Conservation (phyloP, 768 basidiomycete genomes). For the Termitomyces sp. region DNA sequence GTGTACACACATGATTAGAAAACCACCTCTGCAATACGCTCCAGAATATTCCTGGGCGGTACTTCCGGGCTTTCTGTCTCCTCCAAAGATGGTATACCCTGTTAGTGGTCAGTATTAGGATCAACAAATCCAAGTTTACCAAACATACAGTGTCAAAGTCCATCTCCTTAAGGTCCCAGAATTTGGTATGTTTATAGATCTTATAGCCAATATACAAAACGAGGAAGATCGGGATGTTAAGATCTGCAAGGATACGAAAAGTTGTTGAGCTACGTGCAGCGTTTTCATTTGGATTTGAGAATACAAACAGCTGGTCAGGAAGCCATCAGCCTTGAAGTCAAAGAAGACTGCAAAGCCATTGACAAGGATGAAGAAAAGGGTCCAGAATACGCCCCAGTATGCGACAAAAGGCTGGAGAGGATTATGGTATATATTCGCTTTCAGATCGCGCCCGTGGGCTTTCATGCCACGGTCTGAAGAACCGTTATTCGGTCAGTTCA, state of each 20-base stretch:
- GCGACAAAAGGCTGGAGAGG: slow-evolving; percentile 63
- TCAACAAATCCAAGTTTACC: background rate
- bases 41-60: slow-evolving; percentile 45
- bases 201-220: slow-evolving; percentile 44
- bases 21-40: slow-evolving; percentile 45
- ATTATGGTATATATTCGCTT: slow-evolving; percentile 59
- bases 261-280: background rate
- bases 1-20: slow-evolving; percentile 44
- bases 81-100: slow-evolving; percentile 67
- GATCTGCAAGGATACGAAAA: slow-evolving; percentile 23
- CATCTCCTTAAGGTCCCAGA: slow-evolving; percentile 62
- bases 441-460: slow-evolving; percentile 62
- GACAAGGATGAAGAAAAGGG: slow-evolving; percentile 51
- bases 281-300: background rate
- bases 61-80: slow-evolving; percentile 59
- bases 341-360: slow-evolving; percentile 62
- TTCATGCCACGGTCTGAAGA: slow-evolving; percentile 54
- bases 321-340: slow-evolving; percentile 50
- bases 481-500: background rate
- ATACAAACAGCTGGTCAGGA: slow-evolving; percentile 39
- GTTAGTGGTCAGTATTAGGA: background rate
- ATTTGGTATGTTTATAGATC: slow-evolving; percentile 32
- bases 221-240: slow-evolving; percentile 46
- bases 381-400: slow-evolving; percentile 71
- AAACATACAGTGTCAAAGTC: slow-evolving; percentile 63